phyloP scores from a whole-genome alignment of 805 yeast genomes.

The Isabelozyma rhagii region DNA sequence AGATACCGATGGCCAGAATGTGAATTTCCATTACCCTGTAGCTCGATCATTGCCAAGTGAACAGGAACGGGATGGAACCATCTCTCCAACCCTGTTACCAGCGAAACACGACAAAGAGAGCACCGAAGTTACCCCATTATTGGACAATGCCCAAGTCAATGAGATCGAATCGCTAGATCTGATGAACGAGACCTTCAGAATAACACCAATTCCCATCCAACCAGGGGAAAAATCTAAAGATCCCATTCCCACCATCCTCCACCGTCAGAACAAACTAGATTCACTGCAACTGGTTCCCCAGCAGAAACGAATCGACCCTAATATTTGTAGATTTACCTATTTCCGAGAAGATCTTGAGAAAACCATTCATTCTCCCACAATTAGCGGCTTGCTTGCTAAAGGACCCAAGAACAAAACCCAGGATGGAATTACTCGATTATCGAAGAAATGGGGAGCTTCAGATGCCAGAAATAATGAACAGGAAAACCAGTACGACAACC shows the following conservation, averaged over 20 bases:
- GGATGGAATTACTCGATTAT: conserved; percentile 6
- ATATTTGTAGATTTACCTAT: conserved; percentile 73
- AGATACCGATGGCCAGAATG: conserved; percentile 10
- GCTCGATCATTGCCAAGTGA: conserved; percentile 1
- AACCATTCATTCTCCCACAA: conserved; percentile 87
- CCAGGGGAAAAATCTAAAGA: conserved; percentile 61
- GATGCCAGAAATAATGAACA: conserved; percentile 2
- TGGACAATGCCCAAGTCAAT: conserved; percentile 25
- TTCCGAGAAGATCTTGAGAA: conserved; percentile 85
- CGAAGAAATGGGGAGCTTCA: conserved; percentile 13
- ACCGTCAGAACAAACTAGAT: background rate
- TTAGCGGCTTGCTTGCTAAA: conserved; percentile 64
- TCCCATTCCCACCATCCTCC: conserved; percentile 27
- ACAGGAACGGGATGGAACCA: too few species aligned
- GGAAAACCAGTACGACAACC: conserved; percentile 1
- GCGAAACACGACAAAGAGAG: conserved; percentile 27
- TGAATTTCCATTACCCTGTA: conserved; percentile 38
- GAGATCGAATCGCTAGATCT: conserved; percentile 41
- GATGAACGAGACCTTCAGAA: conserved; percentile 36
- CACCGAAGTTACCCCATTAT: conserved; percentile 26
- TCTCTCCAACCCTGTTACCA: conserved; percentile 1
- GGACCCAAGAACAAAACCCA: conserved; percentile 2
- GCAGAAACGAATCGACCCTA: conserved; percentile 8
- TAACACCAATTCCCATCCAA: conserved; percentile 70
- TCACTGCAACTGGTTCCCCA: background rate